These are phyloP conservation scores for Aspergillus luchuensis DNA, from an alignment of 2,329 filamentous ascomycete genomes.

Conservation along the genomic window DNA sequence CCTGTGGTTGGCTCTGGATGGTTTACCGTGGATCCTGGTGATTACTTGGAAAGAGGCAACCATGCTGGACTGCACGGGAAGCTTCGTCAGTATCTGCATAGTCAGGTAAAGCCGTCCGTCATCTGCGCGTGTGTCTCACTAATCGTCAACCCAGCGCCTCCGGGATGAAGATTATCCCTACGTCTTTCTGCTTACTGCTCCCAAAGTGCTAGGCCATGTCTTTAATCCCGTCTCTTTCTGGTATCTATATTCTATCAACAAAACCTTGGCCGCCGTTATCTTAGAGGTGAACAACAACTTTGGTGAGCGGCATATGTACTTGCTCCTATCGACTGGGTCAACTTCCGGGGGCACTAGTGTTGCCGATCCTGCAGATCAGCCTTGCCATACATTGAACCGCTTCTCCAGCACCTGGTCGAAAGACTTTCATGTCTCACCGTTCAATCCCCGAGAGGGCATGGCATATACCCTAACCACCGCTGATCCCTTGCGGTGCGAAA, in stretches of 20 bases:
- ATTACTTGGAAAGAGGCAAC: constrained; percentile 1
- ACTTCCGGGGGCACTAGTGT: neutral
- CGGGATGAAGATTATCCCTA: constrained; percentile 1
- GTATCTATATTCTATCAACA: constrained; percentile 6
- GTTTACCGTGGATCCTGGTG: neutral
- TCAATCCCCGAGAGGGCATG: constrained; percentile 5
- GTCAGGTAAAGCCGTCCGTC: neutral
- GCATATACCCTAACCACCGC: constrained; percentile 1
- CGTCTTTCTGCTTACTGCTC: constrained; percentile 4
- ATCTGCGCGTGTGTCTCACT: neutral
- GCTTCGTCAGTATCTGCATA: neutral
- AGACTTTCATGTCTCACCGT: constrained; percentile 12
- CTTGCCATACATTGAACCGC: neutral
- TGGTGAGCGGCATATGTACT: constrained; percentile 10
- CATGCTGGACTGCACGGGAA: neutral
- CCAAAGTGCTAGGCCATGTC: constrained; percentile 9
- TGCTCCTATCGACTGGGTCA: neutral
- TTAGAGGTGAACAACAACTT: constrained; percentile 14
- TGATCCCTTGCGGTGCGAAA: constrained; percentile 1
- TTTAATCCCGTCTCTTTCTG: constrained; percentile 12
- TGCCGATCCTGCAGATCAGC: neutral
- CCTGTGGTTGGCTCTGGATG: neutral
- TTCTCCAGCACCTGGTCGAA: constrained; percentile 4
- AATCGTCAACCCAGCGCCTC: neutral
- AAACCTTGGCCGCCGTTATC: neutral